phyloP scores from a whole-genome alignment of 2,329 filamentous ascomycete species.

The Cercospora berteroae region DNA sequence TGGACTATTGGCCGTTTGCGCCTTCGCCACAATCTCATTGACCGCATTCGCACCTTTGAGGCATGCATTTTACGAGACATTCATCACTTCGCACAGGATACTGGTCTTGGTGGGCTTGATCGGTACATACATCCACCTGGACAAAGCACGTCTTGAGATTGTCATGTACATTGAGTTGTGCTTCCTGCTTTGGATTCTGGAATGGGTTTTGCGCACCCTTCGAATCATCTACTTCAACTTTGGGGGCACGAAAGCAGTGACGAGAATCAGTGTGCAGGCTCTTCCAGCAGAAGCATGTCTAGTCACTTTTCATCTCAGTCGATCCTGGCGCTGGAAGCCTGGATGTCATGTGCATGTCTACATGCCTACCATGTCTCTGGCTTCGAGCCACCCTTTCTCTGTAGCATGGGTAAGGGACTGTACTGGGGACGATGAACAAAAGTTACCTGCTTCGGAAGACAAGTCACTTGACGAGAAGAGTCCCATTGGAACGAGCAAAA shows the following conservation, averaged over 20 bases:
- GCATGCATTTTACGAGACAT: constrained; percentile 84
- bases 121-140: constrained; percentile 76
- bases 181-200: neutral
- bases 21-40: constrained; percentile 53
- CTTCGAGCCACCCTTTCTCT: constrained; percentile 51
- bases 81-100: constrained; percentile 80
- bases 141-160: constrained; percentile 64
- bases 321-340: constrained; percentile 52
- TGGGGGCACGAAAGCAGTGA: neutral
- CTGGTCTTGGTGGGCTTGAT: constrained; percentile 67
- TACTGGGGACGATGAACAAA: neutral
- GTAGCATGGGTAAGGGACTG: constrained; percentile 47
- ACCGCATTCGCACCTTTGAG: neutral
- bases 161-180: constrained; percentile 20
- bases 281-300: constrained; percentile 52
- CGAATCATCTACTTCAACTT: neutral
- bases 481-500: neutral
- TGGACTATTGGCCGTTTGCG: neutral
- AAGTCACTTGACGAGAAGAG: neutral
- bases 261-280: neutral
- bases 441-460: neutral
- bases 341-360: constrained; percentile 62
- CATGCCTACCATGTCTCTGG: constrained; percentile 49
- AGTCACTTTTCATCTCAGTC: constrained; percentile 59
- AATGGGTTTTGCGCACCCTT: neutral